These are phyloP conservation scores for Cryphonectria radicalis DNA, from an alignment of 2,329 filamentous ascomycete species.

Conservation along the genomic window DNA sequence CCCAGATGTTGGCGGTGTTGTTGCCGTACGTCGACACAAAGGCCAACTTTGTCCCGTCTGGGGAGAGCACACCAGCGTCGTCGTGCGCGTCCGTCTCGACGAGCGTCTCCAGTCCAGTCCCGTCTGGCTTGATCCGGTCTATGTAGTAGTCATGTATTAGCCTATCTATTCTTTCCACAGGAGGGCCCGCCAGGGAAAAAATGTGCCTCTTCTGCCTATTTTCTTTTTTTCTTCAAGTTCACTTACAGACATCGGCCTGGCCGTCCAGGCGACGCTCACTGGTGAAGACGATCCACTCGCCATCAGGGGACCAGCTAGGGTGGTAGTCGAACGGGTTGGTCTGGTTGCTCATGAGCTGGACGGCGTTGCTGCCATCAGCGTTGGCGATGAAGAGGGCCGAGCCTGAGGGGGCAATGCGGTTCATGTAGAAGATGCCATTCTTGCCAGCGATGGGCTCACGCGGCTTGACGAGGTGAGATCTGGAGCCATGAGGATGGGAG, in stretches of 20 bases:
- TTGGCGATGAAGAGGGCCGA: constrained; percentile 40
- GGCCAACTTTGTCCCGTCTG: constrained; percentile 42
- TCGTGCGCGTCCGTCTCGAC: constrained; percentile 42
- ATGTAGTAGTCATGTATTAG: constrained; percentile 28
- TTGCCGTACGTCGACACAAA: constrained; percentile 45
- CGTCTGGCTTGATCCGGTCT: constrained; percentile 43
- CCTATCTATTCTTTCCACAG: neutral
- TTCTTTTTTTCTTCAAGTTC: neutral
- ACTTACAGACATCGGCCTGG: constrained; percentile 46
- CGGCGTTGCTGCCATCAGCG: constrained; percentile 44
- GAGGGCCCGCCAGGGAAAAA: no score
- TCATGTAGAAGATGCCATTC: constrained; percentile 29
- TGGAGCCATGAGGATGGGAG: neutral
- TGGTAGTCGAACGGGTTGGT: constrained; percentile 44
- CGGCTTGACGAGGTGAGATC: constrained; percentile 8
- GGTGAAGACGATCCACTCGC: constrained; percentile 46
- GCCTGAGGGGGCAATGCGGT: constrained; percentile 31
- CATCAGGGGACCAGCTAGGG: constrained; percentile 43
- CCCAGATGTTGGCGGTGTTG: constrained; percentile 46
- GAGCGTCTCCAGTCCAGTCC: constrained; percentile 42
- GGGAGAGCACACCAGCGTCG: constrained; percentile 43
- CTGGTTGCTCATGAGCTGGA: constrained; percentile 38
- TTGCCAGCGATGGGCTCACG: constrained; percentile 16
- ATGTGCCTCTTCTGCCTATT: neutral
- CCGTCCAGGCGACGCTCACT: constrained; percentile 44